Evolutionary conservation across 257 asterid species (phyloP).

Genomic region (Cinchona pubescens): DNA sequence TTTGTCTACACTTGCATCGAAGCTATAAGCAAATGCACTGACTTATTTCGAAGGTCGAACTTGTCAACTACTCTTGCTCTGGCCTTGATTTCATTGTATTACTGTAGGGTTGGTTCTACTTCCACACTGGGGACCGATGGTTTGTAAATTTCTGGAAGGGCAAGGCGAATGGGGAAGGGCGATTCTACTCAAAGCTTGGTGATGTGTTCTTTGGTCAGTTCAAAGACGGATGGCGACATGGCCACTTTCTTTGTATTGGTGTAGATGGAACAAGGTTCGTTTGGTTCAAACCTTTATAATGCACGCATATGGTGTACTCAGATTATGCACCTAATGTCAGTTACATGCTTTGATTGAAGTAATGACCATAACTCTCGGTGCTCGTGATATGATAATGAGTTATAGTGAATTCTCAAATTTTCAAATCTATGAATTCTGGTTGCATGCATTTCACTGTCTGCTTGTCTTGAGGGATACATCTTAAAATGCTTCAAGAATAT

Average conservation of each 20-base stretch:
- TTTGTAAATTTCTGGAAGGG: constrained; percentile 93
- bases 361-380: too few species aligned
- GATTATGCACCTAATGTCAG: too few species aligned
- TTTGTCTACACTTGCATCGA: neutral
- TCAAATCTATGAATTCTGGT: neutral
- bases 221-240: constrained; percentile 97
- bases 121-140: constrained; percentile 94
- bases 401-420: too few species aligned
- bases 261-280: constrained; percentile 83
- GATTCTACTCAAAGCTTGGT: constrained; percentile 82
- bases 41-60: neutral
- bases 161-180: constrained; percentile 92
- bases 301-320: neutral
- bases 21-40: neutral
- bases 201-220: constrained; percentile 88
- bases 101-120: constrained; percentile 89
- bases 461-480: neutral
- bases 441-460: neutral
- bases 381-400: too few species aligned
- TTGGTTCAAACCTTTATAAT: neutral
- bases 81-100: constrained; percentile 9
- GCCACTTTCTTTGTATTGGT: constrained; percentile 69
- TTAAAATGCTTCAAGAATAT: neutral
- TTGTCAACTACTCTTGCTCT: neutral
- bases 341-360: neutral